Conservation (phyloP, 2,329 filamentous ascomycete species). For the Elsinoe perseae region DNA sequence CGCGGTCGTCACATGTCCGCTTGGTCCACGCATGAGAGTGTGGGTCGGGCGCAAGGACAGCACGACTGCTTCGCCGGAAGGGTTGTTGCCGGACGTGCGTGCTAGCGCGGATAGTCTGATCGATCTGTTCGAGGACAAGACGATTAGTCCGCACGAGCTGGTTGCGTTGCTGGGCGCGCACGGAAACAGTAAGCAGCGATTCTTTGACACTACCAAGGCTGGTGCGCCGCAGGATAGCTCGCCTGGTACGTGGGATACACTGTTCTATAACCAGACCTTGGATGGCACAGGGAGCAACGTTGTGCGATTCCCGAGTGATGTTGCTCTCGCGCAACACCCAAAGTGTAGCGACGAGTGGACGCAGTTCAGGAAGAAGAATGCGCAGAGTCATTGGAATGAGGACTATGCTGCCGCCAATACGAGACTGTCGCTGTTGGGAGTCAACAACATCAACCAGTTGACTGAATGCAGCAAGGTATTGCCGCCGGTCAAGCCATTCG, state of each 20-base stretch:
- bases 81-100: slow-evolving; percentile 29
- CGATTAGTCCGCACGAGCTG: slow-evolving; percentile 32
- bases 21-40: slow-evolving; percentile 32
- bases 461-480: slow-evolving; percentile 23
- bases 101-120: slow-evolving; percentile 31
- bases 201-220: slow-evolving; percentile 27
- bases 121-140: slow-evolving; percentile 33
- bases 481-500: slow-evolving; percentile 17
- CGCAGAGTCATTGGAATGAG: slow-evolving; percentile 23
- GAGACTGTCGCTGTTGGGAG: slow-evolving; percentile 21
- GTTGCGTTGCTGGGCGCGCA: slow-evolving; percentile 34
- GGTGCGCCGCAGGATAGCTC: slow-evolving; percentile 32
- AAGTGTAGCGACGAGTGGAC: slow-evolving; percentile 29
- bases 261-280: slow-evolving; percentile 31
- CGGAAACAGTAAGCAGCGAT: slow-evolving; percentile 33
- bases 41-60: slow-evolving; percentile 35
- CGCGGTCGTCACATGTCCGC: slow-evolving; percentile 33
- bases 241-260: slow-evolving; percentile 33
- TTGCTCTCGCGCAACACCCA: slow-evolving; percentile 30
- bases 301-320: slow-evolving; percentile 32
- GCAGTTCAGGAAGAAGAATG: slow-evolving; percentile 18
- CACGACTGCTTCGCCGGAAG: slow-evolving; percentile 28
- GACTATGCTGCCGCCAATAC: neutral
- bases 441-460: slow-evolving; percentile 25
- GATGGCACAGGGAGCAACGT: slow-evolving; percentile 27